phyloP scores from a whole-genome alignment of 2,329 filamentous ascomycete genomes.

The Geoglossum cookeanum region DNA sequence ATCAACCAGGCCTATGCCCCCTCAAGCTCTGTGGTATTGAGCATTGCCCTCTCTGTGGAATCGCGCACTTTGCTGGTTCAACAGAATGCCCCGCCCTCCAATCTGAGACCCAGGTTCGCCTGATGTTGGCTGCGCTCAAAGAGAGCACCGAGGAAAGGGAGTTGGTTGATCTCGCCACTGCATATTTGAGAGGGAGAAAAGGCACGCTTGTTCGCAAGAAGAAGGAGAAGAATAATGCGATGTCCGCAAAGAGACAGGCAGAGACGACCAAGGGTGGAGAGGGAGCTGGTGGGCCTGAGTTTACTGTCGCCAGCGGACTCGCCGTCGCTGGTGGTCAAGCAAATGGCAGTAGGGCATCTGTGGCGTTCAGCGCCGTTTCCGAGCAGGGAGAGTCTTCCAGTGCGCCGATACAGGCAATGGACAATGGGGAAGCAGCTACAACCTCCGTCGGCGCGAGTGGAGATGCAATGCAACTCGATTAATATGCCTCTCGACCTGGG shows the following conservation, averaged over 20 bases:
- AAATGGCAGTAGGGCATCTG: too few relatives aligned
- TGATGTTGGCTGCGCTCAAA: conserved; percentile 44
- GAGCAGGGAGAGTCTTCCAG: too few relatives aligned
- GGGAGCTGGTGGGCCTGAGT: too few relatives aligned
- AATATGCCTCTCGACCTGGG: too few relatives aligned
- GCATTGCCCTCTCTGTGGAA: conserved; percentile 43
- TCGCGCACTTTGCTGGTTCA: conserved; percentile 36
- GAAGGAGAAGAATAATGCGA: conserved; percentile 16
- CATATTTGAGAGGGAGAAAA: conserved; percentile 37
- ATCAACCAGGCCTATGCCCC: conserved; percentile 38
- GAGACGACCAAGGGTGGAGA: not conserved
- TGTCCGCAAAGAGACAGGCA: not conserved
- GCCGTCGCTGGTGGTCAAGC: too few relatives aligned
- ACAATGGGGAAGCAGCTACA: too few relatives aligned
- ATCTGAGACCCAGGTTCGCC: conserved; percentile 41
- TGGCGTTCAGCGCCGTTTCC: too few relatives aligned
- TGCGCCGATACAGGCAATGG: too few relatives aligned
- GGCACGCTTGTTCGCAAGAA: conserved; percentile 34
- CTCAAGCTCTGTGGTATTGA: conserved; percentile 40
- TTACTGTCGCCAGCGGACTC: too few relatives aligned
- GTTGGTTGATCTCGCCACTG: conserved; percentile 32
- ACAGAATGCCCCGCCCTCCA: conserved; percentile 39
- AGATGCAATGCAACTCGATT: too few relatives aligned
- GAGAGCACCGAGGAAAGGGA: conserved; percentile 34
- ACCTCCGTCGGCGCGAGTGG: too few relatives aligned